Conservation (phyloP, 176 grass and related monocot genomes). For the Zea luxurians region DNA sequence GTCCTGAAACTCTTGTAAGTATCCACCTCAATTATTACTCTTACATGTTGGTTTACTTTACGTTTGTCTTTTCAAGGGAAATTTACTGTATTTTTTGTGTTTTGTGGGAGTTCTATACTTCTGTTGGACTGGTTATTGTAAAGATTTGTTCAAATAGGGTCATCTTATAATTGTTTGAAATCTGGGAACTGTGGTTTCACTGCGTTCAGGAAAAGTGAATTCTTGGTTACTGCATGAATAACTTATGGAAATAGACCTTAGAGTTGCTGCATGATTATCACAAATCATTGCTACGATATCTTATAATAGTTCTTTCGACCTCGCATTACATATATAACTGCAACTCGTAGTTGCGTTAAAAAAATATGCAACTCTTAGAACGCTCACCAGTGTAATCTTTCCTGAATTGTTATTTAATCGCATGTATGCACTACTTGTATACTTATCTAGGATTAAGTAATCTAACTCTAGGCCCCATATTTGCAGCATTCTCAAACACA, state of each 20-base stretch:
- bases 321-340: constrained; percentile 1
- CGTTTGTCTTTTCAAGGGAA: background rate
- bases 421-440: constrained; percentile 3
- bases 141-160: background rate
- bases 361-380: background rate
- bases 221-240: background rate
- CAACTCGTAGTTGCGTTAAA: background rate
- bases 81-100: background rate
- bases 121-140: background rate
- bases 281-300: constrained; percentile 5
- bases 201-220: background rate
- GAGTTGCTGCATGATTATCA: background rate
- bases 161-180: background rate
- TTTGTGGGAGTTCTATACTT: background rate
- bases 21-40: constrained; percentile 13
- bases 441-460: background rate
- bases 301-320: background rate
- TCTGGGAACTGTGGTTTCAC: constrained; percentile 12
- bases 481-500: constrained; percentile 53
- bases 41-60: constrained; percentile 1
- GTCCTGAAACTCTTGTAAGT: constrained; percentile 40
- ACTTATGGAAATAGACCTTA: constrained; percentile 6
- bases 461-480: constrained; percentile 20
- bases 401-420: constrained; percentile 18
- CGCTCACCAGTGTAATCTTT: background rate